These are phyloP conservation scores for Antrodiella citrinella DNA, from an alignment of 768 basidiomycete species.

Conservation along the genomic window DNA sequence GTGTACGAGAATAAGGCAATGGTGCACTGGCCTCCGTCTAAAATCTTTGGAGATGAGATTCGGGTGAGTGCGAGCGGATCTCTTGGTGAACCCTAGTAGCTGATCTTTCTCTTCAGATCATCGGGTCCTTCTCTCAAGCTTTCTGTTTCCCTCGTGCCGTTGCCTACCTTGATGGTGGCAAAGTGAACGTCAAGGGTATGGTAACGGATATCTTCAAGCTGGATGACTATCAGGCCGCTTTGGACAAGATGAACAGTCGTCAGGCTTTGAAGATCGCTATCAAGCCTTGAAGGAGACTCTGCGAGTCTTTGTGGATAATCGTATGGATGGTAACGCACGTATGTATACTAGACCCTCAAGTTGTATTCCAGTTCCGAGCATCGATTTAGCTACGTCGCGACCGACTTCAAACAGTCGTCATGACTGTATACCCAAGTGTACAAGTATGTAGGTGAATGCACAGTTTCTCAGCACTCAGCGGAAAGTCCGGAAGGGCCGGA, in stretches of 20 bases:
- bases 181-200: constrained; percentile 77
- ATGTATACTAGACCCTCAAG: too few relatives aligned
- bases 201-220: constrained; percentile 56
- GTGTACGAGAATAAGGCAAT: constrained; percentile 83
- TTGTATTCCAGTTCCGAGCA: too few relatives aligned
- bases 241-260: constrained; percentile 58
- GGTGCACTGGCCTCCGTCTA: constrained; percentile 81
- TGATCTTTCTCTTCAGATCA: constrained; percentile 42
- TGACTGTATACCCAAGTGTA: too few relatives aligned
- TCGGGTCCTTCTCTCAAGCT: constrained; percentile 85
- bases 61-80: constrained; percentile 27
- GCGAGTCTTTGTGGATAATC: too few relatives aligned
- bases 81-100: neutral
- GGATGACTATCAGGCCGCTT: constrained; percentile 52
- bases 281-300: too few relatives aligned
- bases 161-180: constrained; percentile 81
- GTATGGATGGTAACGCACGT: too few relatives aligned
- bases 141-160: constrained; percentile 89
- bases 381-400: too few relatives aligned
- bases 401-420: too few relatives aligned
- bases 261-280: constrained; percentile 45
- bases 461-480: too few relatives aligned
- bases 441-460: too few relatives aligned
- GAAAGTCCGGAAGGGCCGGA: too few relatives aligned
- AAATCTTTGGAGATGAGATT: constrained; percentile 73